Evolutionary conservation across 139 green algal genomes (phyloP).

Genomic region (Chlorella sp.): DNA sequence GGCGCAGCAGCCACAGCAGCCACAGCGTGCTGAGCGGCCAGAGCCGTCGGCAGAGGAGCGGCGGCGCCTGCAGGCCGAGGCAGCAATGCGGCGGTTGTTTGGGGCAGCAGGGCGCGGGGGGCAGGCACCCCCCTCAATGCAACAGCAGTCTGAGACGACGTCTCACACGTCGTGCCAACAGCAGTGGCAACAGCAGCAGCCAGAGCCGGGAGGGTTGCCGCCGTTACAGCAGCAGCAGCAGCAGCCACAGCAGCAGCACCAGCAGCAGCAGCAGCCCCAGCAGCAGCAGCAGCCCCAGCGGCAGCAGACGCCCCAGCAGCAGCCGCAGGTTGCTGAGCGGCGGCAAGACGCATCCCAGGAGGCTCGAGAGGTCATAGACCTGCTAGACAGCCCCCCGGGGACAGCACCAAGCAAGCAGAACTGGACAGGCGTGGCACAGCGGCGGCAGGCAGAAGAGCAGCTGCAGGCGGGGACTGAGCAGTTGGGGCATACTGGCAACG

Average conservation of each 20-base stretch:
- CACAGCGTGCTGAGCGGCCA: background rate
- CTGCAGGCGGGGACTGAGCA: too few relatives aligned
- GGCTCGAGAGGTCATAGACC: background rate
- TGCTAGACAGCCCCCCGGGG: background rate
- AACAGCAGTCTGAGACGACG: too few relatives aligned
- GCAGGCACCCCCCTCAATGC: too few relatives aligned
- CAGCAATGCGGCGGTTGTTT: background rate
- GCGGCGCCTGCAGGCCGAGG: background rate
- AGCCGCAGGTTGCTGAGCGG: background rate
- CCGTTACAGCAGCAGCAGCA: background rate
- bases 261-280: background rate
- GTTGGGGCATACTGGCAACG: too few relatives aligned
- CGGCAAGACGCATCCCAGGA: background rate
- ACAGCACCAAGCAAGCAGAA: background rate
- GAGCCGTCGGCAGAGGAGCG: background rate
- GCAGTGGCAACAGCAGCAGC: background rate
- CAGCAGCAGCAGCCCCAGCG: background rate
- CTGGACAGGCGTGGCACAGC: background rate
- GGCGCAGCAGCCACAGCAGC: background rate
- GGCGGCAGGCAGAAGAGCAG: background rate
- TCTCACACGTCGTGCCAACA: background rate
- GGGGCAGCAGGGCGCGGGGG: background rate
- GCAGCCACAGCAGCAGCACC: background rate
- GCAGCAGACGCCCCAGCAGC: background rate
- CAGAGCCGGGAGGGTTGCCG: background rate